A percentile compares a stretch with the other conserved stretches of the same genome.
Conservation (phyloP, 2,329 filamentous ascomycete genomes). For the Beauveria asiatica region DNA sequence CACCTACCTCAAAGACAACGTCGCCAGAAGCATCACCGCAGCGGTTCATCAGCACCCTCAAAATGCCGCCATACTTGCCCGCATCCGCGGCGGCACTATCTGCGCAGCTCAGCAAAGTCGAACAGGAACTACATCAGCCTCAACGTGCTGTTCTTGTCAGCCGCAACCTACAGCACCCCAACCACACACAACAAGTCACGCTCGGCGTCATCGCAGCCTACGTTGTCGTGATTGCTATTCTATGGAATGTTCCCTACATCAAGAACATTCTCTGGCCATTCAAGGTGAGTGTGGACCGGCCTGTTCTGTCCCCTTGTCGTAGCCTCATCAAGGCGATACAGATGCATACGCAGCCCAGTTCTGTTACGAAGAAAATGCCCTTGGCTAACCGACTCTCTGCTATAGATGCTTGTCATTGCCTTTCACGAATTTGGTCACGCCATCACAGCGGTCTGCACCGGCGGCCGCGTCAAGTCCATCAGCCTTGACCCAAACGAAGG, state of each 20-base stretch:
- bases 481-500: constrained; percentile 70
- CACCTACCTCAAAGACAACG: not conserved
- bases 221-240: constrained; percentile 62
- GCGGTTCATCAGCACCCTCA: not conserved
- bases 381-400: not conserved
- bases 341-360: not conserved
- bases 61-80: not conserved
- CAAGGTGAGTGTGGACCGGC: constrained; percentile 45
- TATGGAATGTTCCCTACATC: constrained; percentile 76
- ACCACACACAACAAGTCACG: constrained; percentile 61
- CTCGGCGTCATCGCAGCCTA: constrained; percentile 64
- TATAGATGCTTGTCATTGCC: constrained; percentile 70
- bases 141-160: constrained; percentile 27
- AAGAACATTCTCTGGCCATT: constrained; percentile 70
- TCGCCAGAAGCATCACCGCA: not conserved
- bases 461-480: constrained; percentile 66
- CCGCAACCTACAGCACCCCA: constrained; percentile 49
- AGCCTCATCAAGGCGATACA: not conserved
- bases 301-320: too few relatives aligned
- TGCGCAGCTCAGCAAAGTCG: not conserved
- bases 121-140: not conserved
- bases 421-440: constrained; percentile 78
- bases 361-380: not conserved
- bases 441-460: constrained; percentile 62
- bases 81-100: not conserved